Evolutionary conservation across 768 basidiomycete species (phyloP).

Genomic region (Mycena latifolia): DNA sequence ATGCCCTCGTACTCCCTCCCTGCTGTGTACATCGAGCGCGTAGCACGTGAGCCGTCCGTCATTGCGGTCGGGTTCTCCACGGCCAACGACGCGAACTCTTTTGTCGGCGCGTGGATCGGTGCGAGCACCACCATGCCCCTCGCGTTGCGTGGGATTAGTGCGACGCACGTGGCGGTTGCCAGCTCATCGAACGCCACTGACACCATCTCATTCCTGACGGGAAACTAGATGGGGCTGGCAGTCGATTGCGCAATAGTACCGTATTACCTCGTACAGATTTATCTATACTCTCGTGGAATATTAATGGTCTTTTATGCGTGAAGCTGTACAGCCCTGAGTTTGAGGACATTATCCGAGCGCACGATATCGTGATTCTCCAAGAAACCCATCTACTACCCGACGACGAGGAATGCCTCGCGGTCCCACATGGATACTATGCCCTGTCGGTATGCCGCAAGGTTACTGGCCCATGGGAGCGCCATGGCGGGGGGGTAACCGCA

Average conservation of each 20-base stretch:
- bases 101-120: constrained; percentile 2
- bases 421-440: constrained; percentile 16
- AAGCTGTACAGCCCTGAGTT: constrained; percentile 28
- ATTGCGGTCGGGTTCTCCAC: background rate
- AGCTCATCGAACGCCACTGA: background rate
- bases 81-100: background rate
- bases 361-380: constrained; percentile 9
- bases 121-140: background rate
- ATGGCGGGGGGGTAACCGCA: constrained; percentile 17
- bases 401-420: constrained; percentile 13
- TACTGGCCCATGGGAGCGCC: background rate
- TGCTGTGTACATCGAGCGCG: constrained; percentile 4
- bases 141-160: background rate
- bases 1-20: background rate
- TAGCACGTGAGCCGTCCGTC: background rate
- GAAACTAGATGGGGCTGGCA: constrained; percentile 21
- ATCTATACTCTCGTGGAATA: constrained; percentile 15
- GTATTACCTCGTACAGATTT: background rate
- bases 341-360: background rate
- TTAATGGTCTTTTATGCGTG: constrained; percentile 13
- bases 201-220: constrained; percentile 6
- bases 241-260: constrained; percentile 11
- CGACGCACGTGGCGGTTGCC: background rate
- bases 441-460: constrained; percentile 10
- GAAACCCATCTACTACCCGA: constrained; percentile 14